phyloP scores from a whole-genome alignment of 495 filamentous ascomycete species.

The Aspergillus cavernicola region DNA sequence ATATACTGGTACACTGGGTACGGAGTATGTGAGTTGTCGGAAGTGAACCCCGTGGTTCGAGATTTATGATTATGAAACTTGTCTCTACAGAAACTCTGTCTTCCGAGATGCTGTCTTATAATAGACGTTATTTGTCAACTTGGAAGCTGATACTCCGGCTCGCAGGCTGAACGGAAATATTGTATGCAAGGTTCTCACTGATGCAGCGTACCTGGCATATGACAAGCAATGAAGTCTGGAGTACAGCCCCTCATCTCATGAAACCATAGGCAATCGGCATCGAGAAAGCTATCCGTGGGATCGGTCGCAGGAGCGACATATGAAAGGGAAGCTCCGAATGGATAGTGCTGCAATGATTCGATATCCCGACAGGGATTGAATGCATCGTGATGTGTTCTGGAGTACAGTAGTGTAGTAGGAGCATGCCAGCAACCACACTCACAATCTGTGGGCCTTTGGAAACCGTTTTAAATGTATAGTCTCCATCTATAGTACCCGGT shows the following conservation, averaged over 20 bases:
- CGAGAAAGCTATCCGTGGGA: neutral
- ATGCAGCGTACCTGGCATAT: slow-evolving; percentile 6
- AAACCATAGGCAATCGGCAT: slow-evolving; percentile 2
- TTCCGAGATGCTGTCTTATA: neutral
- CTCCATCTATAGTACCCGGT: neutral
- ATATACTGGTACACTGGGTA: neutral
- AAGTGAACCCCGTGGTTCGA: neutral
- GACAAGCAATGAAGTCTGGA: slow-evolving; percentile 7
- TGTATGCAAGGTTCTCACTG: slow-evolving; percentile 4
- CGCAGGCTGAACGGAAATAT: neutral
- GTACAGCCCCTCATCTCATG: slow-evolving; percentile 5
- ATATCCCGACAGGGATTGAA: slow-evolving; percentile 2
- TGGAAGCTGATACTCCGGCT: neutral
- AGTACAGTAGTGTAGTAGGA: slow-evolving; percentile 8
- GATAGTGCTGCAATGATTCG: neutral
- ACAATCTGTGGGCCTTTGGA: slow-evolving; percentile 10
- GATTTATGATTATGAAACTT: neutral
- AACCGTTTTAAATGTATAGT: slow-evolving; percentile 14
- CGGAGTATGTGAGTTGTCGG: neutral
- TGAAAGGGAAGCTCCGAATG: neutral
- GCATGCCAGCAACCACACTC: neutral
- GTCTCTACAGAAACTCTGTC: neutral
- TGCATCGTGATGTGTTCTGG: slow-evolving; percentile 3
- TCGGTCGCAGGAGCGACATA: slow-evolving; percentile 4
- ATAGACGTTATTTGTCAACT: slow-evolving; percentile 2